phyloP scores from a whole-genome alignment of 495 filamentous ascomycete species.

The Penicillium cosmopolitanum region DNA sequence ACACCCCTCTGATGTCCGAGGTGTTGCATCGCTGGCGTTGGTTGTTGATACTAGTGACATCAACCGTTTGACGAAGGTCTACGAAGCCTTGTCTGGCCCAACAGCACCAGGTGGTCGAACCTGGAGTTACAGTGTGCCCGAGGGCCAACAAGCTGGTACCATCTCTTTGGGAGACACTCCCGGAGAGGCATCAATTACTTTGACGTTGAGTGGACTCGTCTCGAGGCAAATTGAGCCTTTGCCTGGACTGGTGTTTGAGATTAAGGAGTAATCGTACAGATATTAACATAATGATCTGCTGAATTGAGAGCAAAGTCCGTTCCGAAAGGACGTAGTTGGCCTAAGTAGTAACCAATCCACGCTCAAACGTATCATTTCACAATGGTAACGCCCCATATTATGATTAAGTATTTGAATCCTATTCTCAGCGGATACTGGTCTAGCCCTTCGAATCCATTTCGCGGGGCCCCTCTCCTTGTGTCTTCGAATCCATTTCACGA shows the following conservation, averaged over 20 bases:
- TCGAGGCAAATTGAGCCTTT: slow-evolving; percentile 18
- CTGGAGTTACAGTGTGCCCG: slow-evolving; percentile 22
- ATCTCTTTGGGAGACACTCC: slow-evolving; percentile 10
- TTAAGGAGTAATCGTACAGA: slow-evolving; percentile 9
- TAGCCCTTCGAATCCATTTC: too few species aligned
- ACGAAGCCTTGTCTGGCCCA: slow-evolving; percentile 15
- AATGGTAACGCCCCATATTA: too few species aligned
- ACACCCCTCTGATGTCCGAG: slow-evolving; percentile 20
- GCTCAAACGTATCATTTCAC: too few species aligned
- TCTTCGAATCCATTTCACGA: too few species aligned
- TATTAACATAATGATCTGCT: too few species aligned
- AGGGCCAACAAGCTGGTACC: slow-evolving; percentile 9
- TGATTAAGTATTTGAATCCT: too few species aligned
- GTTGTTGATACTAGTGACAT: slow-evolving; percentile 4
- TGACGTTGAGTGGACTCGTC: slow-evolving; percentile 19
- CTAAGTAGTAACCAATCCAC: too few species aligned
- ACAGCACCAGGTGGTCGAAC: neutral
- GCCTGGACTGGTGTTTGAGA: slow-evolving; percentile 18
- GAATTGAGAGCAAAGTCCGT: too few species aligned
- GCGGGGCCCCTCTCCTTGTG: too few species aligned
- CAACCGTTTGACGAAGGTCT: slow-evolving; percentile 7
- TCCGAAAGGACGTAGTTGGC: too few species aligned
- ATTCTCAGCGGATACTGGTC: too few species aligned
- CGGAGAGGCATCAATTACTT: slow-evolving; percentile 6
- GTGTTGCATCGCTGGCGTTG: slow-evolving; percentile 18